Evolutionary conservation across 2,329 filamentous ascomycete species (phyloP).

Genomic region (Botrytis elliptica): DNA sequence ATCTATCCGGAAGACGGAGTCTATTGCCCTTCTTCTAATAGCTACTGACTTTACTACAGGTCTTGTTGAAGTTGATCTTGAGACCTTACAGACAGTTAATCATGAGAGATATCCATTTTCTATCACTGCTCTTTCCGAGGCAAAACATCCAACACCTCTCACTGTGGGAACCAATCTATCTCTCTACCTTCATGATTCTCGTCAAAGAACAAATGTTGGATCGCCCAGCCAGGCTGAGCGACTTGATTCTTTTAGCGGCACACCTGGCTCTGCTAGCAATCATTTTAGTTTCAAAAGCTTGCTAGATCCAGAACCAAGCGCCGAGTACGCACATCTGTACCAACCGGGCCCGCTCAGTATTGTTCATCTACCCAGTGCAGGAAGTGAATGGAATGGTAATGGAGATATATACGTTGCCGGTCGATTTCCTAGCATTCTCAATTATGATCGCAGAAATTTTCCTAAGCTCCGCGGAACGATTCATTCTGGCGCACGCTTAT

Average conservation of each 20-base stretch:
- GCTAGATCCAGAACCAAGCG: slow-evolving; percentile 49
- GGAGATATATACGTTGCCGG: slow-evolving; percentile 86
- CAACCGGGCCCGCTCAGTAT: slow-evolving; percentile 82
- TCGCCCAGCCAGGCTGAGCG: slow-evolving; percentile 26
- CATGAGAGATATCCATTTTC: slow-evolving; percentile 74
- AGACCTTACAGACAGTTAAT: slow-evolving; percentile 66
- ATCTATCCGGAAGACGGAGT: background rate
- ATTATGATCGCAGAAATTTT: slow-evolving; percentile 82
- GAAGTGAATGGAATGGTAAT: slow-evolving; percentile 43
- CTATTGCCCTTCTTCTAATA: background rate
- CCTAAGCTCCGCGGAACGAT: slow-evolving; percentile 74
- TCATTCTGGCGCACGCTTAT: slow-evolving; percentile 79
- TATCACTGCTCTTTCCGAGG: slow-evolving; percentile 77
- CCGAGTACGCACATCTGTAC: slow-evolving; percentile 68
- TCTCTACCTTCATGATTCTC: slow-evolving; percentile 78
- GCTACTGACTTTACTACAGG: slow-evolving; percentile 40
- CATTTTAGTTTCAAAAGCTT: slow-evolving; percentile 33
- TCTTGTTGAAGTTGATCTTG: slow-evolving; percentile 79
- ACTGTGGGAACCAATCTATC: slow-evolving; percentile 82
- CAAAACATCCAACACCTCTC: slow-evolving; percentile 64
- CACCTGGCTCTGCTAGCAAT: slow-evolving; percentile 31
- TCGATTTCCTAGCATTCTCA: slow-evolving; percentile 69
- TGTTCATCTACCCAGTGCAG: slow-evolving; percentile 66
- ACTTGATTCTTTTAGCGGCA: slow-evolving; percentile 33
- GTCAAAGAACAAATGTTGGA: slow-evolving; percentile 43